Evolutionary conservation across 352 stramenopile genomes (phyloP).

Genomic region (Globisporangium splendens): DNA sequence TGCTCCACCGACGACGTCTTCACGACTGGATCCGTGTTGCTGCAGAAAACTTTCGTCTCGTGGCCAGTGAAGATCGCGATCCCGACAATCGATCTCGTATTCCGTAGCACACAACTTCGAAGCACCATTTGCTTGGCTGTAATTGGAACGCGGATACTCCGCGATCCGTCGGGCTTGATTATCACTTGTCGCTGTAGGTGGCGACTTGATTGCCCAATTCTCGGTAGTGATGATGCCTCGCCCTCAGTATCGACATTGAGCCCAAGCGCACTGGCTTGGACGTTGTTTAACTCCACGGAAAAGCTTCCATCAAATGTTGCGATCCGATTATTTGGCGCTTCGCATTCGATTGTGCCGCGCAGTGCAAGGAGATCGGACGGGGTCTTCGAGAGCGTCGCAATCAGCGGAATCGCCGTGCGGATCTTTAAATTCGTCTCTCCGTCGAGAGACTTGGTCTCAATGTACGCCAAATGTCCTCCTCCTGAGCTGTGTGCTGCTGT

Average conservation of each 20-base stretch:
- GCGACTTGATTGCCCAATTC: neutral
- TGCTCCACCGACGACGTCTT: constrained; percentile 81
- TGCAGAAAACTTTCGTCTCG: constrained; percentile 84
- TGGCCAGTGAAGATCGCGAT: constrained; percentile 89
- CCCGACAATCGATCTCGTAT: constrained; percentile 79
- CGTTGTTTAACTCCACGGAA: constrained; percentile 32
- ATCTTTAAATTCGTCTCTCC: constrained; percentile 86
- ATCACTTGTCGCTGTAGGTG: constrained; percentile 25
- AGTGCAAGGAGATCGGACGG: constrained; percentile 38
- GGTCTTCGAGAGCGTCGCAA: constrained; percentile 29
- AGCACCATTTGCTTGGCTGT: constrained; percentile 89
- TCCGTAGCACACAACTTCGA: constrained; percentile 84
- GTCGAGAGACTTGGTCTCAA: constrained; percentile 84
- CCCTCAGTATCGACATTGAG: constrained; percentile 10
- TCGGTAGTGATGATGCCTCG: too few species aligned
- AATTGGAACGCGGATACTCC: constrained; percentile 50
- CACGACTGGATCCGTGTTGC: constrained; percentile 68
- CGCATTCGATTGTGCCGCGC: constrained; percentile 59
- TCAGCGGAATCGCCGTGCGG: constrained; percentile 58
- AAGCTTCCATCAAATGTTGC: constrained; percentile 80
- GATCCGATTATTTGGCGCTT: constrained; percentile 83
- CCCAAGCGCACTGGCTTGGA: constrained; percentile 35
- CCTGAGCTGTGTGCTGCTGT: constrained; percentile 12
- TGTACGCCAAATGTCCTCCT: constrained; percentile 61
- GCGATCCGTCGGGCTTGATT: constrained; percentile 25